A percentile compares a stretch with the other conserved stretches of the same genome.
Conservation (phyloP, 345 rosid genomes). For the Corchorus olitorius region DNA sequence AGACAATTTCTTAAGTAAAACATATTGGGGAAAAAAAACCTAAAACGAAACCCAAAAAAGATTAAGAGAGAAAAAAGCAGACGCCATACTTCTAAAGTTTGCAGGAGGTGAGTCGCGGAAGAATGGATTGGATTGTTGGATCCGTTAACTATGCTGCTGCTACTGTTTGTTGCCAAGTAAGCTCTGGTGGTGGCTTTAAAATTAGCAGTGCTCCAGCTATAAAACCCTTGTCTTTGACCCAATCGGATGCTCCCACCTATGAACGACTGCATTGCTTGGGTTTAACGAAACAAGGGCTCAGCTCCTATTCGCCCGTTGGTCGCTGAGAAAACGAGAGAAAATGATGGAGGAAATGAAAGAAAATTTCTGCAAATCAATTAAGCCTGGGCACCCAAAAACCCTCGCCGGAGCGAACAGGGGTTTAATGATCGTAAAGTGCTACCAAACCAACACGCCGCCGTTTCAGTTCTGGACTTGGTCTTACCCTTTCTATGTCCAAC, state of each 20-base stretch:
- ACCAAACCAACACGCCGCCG: neutral
- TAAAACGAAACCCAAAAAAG: neutral
- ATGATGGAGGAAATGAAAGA: neutral
- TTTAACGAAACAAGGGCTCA: neutral
- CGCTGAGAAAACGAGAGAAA: neutral
- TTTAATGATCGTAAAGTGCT: neutral
- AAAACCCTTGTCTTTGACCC: constrained; percentile 29
- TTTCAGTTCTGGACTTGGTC: neutral
- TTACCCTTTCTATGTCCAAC: too few relatives aligned
- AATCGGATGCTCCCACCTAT: constrained; percentile 29
- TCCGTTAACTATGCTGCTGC: neutral
- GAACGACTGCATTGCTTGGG: constrained; percentile 37
- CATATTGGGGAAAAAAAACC: neutral
- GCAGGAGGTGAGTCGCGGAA: constrained; percentile 11
- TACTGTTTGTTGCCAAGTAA: neutral
- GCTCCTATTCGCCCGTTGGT: neutral
- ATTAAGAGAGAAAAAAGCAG: neutral
- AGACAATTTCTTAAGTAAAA: neutral
- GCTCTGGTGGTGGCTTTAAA: constrained; percentile 14
- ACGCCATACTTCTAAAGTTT: constrained; percentile 17
- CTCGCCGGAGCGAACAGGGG: neutral
- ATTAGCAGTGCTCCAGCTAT: constrained; percentile 15
- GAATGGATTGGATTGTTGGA: constrained; percentile 15
- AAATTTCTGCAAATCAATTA: neutral
- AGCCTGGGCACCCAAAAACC: neutral